These are phyloP conservation scores for Sorghum bicolor DNA, from an alignment of 176 grass and related monocot species.

Conservation along the genomic window DNA sequence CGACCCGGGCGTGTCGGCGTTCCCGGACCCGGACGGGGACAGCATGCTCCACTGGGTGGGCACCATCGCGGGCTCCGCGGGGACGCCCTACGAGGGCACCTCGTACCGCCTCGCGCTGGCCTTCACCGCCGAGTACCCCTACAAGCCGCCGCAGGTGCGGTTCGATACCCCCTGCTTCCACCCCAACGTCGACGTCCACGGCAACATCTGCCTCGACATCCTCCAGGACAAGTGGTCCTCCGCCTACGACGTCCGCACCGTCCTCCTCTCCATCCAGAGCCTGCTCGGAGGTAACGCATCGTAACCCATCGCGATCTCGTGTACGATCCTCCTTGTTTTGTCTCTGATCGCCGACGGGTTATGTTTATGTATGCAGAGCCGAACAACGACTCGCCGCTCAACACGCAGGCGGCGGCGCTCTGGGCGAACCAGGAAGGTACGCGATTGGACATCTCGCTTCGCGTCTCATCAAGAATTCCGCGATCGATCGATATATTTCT, in stretches of 20 bases:
- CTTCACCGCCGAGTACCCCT: constrained; percentile 82
- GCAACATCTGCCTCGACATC: constrained; percentile 96
- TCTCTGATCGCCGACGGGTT: not conserved
- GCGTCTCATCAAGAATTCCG: not conserved
- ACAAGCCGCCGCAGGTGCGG: constrained; percentile 90
- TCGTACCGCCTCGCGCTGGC: constrained; percentile 74
- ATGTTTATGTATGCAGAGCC: constrained; percentile 50
- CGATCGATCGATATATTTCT: not conserved
- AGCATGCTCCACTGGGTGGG: constrained; percentile 92
- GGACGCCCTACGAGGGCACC: constrained; percentile 72
- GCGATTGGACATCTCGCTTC: not conserved
- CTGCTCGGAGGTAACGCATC: constrained; percentile 63
- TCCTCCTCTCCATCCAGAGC: constrained; percentile 92
- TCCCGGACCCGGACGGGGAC: constrained; percentile 85
- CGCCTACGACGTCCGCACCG: constrained; percentile 95
- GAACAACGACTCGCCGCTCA: constrained; percentile 92
- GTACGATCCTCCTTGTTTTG: not conserved
- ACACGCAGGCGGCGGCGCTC: constrained; percentile 80
- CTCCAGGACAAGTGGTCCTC: constrained; percentile 96
- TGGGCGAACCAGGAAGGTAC: constrained; percentile 88
- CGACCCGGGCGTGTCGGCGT: constrained; percentile 83
- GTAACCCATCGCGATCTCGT: no score
- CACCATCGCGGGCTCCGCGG: constrained; percentile 69
- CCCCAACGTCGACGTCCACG: constrained; percentile 82
- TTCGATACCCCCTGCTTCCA: constrained; percentile 77